A percentile compares a stretch with the other conserved stretches of the same genome.
Conservation (phyloP, 1,284 basidiomycete genomes). For the Sporisorium exsertum region DNA sequence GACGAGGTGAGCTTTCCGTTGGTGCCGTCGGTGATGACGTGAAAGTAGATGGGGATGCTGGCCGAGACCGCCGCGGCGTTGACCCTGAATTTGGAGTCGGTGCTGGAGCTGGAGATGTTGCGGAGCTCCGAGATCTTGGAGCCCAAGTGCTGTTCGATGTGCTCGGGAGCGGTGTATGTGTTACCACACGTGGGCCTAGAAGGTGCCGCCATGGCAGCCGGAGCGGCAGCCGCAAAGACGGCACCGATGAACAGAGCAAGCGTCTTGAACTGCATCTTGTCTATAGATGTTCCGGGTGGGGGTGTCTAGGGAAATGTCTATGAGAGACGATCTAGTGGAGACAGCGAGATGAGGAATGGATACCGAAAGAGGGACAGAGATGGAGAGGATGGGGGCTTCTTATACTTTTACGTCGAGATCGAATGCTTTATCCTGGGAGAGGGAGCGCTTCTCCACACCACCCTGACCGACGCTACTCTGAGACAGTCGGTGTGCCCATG, state of each 20-base stretch:
- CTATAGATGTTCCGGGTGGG: not conserved
- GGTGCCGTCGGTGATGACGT: conserved; percentile 51
- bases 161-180: conserved; percentile 18
- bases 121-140: conserved; percentile 16
- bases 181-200: conserved; percentile 22
- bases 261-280: conserved; percentile 39
- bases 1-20: conserved; percentile 37
- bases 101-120: not conserved
- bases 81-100: not conserved
- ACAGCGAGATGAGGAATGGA: not conserved
- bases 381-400: not conserved
- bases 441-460: not conserved
- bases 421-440: not conserved
- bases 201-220: conserved; percentile 23
- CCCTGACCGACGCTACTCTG: not conserved
- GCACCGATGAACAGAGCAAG: conserved; percentile 26
- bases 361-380: not conserved
- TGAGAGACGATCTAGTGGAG: not conserved
- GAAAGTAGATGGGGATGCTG: conserved; percentile 45
- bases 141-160: conserved; percentile 23
- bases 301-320: conserved; percentile 1
- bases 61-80: conserved; percentile 21
- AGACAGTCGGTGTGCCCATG: no score
- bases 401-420: not conserved
- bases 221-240: conserved; percentile 17